Percentiles rank a stretch among this genome's conserved stretches.
phyloP scores from a whole-genome alignment of 129 eudicot species.

The Apium graveolens region DNA sequence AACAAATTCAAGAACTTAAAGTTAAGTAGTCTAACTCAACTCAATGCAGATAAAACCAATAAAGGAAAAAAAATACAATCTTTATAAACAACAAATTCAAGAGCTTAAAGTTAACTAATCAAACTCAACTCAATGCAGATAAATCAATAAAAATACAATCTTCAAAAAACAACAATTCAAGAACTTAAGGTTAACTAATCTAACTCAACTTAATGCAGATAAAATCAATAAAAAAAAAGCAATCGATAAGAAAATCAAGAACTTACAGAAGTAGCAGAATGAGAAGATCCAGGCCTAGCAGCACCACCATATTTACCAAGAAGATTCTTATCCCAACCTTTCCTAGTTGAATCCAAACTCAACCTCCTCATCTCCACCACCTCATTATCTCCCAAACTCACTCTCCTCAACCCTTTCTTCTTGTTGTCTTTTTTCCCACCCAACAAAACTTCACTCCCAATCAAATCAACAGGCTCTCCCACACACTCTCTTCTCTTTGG shows the following conservation, averaged over 20 bases:
- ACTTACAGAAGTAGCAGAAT: conserved; percentile 49
- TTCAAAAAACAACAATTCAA: too few relatives aligned
- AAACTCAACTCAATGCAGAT: background rate
- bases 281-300: conserved; percentile 17
- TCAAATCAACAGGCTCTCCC: conserved; percentile 77
- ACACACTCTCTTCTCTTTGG: conserved; percentile 58
- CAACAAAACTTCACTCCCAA: conserved; percentile 53
- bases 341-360: conserved; percentile 63
- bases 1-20: too few relatives aligned
- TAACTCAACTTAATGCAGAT: background rate
- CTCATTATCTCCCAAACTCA: conserved; percentile 34
- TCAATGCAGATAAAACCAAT: background rate
- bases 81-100: background rate
- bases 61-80: background rate
- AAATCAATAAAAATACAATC: too few relatives aligned
- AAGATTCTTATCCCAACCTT: conserved; percentile 61
- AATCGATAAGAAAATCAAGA: background rate
- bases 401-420: conserved; percentile 31
- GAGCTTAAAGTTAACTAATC: background rate
- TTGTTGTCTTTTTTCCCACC: conserved; percentile 21
- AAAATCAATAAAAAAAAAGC: background rate
- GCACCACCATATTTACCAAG: conserved; percentile 19
- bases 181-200: background rate
- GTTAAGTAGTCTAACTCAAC: background rate
- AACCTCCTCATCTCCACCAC: conserved; percentile 38